Evolutionary conservation across 768 basidiomycete genomes (phyloP).

Genomic region (Mycena alexandri): DNA sequence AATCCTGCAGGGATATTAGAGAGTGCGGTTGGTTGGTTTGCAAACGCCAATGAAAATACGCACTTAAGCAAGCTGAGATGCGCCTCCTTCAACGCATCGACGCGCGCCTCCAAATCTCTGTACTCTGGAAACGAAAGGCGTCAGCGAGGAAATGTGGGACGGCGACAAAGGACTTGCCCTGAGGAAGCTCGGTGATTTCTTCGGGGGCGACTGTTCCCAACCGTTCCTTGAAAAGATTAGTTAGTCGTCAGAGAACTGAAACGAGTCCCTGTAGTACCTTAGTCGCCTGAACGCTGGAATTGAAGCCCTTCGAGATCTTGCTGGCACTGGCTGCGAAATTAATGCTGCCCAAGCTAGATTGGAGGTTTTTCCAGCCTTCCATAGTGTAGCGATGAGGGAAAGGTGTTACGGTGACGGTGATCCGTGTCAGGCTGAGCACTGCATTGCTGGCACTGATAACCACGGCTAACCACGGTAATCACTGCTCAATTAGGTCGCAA

Average conservation of each 20-base stretch:
- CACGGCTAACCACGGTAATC: too few relatives aligned
- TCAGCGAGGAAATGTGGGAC: not conserved
- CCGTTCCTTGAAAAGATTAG: too few relatives aligned
- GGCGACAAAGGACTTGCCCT: slow-evolving; percentile 63
- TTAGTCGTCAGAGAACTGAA: too few relatives aligned
- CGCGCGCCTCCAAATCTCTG: slow-evolving; percentile 93
- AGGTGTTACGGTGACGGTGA: slow-evolving; percentile 2
- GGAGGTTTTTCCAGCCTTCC: slow-evolving; percentile 79
- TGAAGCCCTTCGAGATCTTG: slow-evolving; percentile 85
- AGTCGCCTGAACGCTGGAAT: slow-evolving; percentile 87
- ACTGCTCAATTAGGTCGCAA: not conserved
- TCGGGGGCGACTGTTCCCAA: slow-evolving; percentile 90
- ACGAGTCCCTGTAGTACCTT: too few relatives aligned
- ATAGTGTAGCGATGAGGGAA: slow-evolving; percentile 56
- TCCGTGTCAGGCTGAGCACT: slow-evolving; percentile 28
- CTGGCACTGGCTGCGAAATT: slow-evolving; percentile 83
- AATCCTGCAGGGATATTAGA: slow-evolving; percentile 62
- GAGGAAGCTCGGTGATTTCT: slow-evolving; percentile 95
- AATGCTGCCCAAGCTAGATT: slow-evolving; percentile 70
- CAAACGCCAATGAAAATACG: slow-evolving; percentile 40
- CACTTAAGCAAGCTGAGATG: slow-evolving; percentile 86
- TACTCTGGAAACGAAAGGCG: slow-evolving; percentile 73
- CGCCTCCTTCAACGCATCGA: slow-evolving; percentile 89
- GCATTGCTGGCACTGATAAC: too few relatives aligned
- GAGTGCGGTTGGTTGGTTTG: not conserved